Base-by-base conservation (phyloP, 495 filamentous ascomycete genomes). In the Penicillium diatomitis region DNA sequence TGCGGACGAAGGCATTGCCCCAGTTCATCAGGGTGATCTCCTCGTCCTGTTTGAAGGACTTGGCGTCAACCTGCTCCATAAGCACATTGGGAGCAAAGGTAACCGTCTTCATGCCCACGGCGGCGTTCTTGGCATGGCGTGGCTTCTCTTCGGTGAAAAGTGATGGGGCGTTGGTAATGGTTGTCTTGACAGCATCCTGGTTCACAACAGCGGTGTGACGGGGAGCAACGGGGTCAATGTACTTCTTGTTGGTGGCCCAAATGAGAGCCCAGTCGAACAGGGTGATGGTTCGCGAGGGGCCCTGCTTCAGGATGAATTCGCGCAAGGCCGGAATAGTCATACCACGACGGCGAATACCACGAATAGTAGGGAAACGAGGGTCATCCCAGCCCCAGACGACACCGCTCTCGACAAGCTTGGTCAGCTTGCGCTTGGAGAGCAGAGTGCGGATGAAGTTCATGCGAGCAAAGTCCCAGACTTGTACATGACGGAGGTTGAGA, bases 381-480 rank as follows among this genome's bases (percentile, higher is more conserved):
- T 95, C 89, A 53, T 95, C 88, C 90, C 90, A 96, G 52, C 90
- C 90, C 80, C 84, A 87, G 52, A 97, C 92, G 45, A 78, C 73
- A 37, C 89, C 90, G 44, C 78, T 69, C 41, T 96, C 86, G 37
- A 98, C 92, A 36, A 96, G 77, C 74, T 91, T 94, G 31, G 90
- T 88, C 27, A 98, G 79, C 73, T 98, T 97, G 38, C 92, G 84
- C 76, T 97, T 98, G 12, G 87, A 92, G 2, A 96, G 77, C 49
- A 96, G 76, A 1, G 90, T 95, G 29, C 83, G 79, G 62, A 96
- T 80, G 61, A 97, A 96, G 77, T 95, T 96, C 78, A 97, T 88
- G 57, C 92, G 84, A 36, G 91, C 81, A 70, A 97, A 98, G 66
- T 96, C 90, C 92, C 92, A 97, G 69, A 97, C 86, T 66, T 96